Percentiles rank a stretch among this genome's conserved stretches.
These are phyloP conservation scores for Ophiostoma sp. DNA, from an alignment of 2,329 filamentous ascomycete genomes.

Conservation along the genomic window DNA sequence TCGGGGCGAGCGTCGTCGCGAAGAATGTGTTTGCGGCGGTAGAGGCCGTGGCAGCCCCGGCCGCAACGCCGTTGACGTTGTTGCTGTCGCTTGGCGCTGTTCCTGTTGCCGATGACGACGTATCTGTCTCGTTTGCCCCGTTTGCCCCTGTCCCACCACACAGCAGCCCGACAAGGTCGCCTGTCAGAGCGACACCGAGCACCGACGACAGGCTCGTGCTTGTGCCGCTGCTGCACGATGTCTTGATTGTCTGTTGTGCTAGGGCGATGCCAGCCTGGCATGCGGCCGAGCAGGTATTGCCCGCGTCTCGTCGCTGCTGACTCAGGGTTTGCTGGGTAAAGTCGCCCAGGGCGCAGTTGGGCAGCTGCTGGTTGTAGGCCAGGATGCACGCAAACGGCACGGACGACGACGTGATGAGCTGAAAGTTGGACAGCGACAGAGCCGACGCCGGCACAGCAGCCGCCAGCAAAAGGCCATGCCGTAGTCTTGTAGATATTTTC, in stretches of 20 bases:
- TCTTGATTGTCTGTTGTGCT: conserved; percentile 65
- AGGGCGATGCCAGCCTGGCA: conserved; percentile 59
- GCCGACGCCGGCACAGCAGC: conserved; percentile 29
- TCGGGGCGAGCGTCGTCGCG: neutral
- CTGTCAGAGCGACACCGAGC: conserved; percentile 36
- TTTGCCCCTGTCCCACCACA: conserved; percentile 30
- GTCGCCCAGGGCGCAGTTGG: conserved; percentile 37
- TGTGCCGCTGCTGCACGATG: conserved; percentile 57
- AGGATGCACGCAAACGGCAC: conserved; percentile 38
- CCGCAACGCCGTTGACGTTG: neutral
- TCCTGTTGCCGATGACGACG: neutral
- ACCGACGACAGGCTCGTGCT: conserved; percentile 40
- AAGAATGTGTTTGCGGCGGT: neutral
- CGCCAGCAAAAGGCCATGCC: neutral
- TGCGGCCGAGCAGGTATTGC: conserved; percentile 36
- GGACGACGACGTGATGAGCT: conserved; percentile 37
- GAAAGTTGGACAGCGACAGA: conserved; percentile 39
- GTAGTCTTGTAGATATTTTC: neutral
- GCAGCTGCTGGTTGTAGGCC: conserved; percentile 41
- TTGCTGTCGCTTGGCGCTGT: neutral
- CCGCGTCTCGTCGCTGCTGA: conserved; percentile 17
- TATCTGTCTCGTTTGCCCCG: neutral
- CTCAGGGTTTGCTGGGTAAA: conserved; percentile 30
- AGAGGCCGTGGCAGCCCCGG: neutral
- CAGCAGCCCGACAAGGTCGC: conserved; percentile 36